Percentiles rank a stretch among this genome's conserved stretches.
Evolutionary conservation across 2,329 filamentous ascomycete genomes (phyloP).

Genomic region (Epichloe gansuensis): DNA sequence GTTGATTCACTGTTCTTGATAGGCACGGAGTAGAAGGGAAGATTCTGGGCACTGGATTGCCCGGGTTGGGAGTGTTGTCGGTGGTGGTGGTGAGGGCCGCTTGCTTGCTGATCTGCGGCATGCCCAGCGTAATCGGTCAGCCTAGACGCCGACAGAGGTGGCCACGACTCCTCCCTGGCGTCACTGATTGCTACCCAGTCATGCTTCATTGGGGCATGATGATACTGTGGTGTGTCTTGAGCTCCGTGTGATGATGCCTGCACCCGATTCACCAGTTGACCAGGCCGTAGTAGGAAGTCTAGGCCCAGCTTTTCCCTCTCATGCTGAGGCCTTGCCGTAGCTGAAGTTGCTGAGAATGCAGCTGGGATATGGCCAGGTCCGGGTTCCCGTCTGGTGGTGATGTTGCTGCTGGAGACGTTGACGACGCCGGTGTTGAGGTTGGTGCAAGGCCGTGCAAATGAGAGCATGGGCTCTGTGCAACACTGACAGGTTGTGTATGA

Average conservation of each 20-base stretch:
- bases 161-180: constrained; percentile 2
- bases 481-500: not conserved
- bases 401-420: not conserved
- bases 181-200: constrained; percentile 27
- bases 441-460: not conserved
- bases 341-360: constrained; percentile 37
- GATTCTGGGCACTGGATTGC: not conserved
- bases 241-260: constrained; percentile 36
- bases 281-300: constrained; percentile 51
- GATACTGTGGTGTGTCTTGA: constrained; percentile 32
- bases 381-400: not conserved
- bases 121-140: not conserved
- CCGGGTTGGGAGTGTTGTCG: not conserved
- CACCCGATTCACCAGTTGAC: constrained; percentile 35
- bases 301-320: constrained; percentile 57
- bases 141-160: not conserved
- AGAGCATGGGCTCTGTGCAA: not conserved
- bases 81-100: not conserved
- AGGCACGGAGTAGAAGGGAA: constrained; percentile 18
- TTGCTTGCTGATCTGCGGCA: not conserved
- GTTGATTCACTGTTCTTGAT: constrained; percentile 54
- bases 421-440: not conserved
- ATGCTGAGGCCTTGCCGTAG: constrained; percentile 46
- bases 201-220: constrained; percentile 38
- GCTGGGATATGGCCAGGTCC: constrained; percentile 12